Percentiles rank a stretch among this genome's conserved stretches.
phyloP scores from a whole-genome alignment of 306 rosid genomes.

The Pterocarpus santalinus region DNA sequence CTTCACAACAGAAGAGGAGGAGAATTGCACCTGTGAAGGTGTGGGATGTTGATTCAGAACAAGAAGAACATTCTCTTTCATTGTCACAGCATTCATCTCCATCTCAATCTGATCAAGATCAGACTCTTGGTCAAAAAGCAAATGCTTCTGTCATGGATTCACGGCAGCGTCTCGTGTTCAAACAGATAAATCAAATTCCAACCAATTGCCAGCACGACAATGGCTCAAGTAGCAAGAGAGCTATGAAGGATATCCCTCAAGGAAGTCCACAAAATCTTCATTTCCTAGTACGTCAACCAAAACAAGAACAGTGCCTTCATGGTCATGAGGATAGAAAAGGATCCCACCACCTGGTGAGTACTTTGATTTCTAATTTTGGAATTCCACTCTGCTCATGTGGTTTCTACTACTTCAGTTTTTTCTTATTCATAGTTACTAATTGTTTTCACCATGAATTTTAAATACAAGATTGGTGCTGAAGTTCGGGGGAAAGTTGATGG shows the following conservation, averaged over 20 bases:
- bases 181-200: slow-evolving; percentile 49
- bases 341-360: slow-evolving; percentile 55
- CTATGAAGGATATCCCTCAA: slow-evolving; percentile 23
- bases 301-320: slow-evolving; percentile 48
- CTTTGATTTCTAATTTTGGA: background rate
- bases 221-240: slow-evolving; percentile 43
- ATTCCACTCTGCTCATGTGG: background rate
- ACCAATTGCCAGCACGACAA: slow-evolving; percentile 42
- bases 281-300: slow-evolving; percentile 46
- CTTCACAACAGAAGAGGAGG: slow-evolving; percentile 73
- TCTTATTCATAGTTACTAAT: background rate
- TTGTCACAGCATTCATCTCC: slow-evolving; percentile 88
- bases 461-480: slow-evolving; percentile 71
- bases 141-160: slow-evolving; percentile 55
- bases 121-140: slow-evolving; percentile 51
- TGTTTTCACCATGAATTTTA: slow-evolving; percentile 9
- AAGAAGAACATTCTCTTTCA: slow-evolving; percentile 84
- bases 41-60: slow-evolving; percentile 72
- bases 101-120: slow-evolving; percentile 80
- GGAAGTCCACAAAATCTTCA: slow-evolving; percentile 53
- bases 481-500: slow-evolving; percentile 81
- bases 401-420: background rate
- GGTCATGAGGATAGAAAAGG: slow-evolving; percentile 46
- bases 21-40: slow-evolving; percentile 60
- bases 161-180: slow-evolving; percentile 57